Evolutionary conservation across 2,329 filamentous ascomycete genomes (phyloP).

Genomic region (Thielaviopsis punctulata): DNA sequence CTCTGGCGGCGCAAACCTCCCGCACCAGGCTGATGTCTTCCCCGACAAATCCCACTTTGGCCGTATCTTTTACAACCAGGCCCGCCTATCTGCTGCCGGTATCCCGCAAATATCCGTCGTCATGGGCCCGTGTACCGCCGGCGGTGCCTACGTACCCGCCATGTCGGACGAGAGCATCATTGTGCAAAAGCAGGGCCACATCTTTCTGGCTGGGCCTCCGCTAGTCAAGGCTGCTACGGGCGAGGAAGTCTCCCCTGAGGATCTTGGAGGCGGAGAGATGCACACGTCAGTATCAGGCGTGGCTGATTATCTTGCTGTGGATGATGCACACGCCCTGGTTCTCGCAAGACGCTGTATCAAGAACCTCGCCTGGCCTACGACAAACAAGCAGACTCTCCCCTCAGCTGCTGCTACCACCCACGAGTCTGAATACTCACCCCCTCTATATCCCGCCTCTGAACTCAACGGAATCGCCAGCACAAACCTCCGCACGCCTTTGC

Average conservation of each 20-base stretch:
- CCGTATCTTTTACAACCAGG: slow-evolving; percentile 96
- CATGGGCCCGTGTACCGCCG: slow-evolving; percentile 93
- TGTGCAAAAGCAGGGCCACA: slow-evolving; percentile 86
- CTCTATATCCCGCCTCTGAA: slow-evolving; percentile 63
- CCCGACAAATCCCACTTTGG: slow-evolving; percentile 91
- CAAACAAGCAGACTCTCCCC: slow-evolving; percentile 16
- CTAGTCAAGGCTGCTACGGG: slow-evolving; percentile 93
- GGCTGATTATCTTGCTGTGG: slow-evolving; percentile 84
- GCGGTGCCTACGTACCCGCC: slow-evolving; percentile 85
- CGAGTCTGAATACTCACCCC: slow-evolving; percentile 18
- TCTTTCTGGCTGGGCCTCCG: slow-evolving; percentile 88
- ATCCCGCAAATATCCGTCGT: slow-evolving; percentile 91
- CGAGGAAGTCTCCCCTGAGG: slow-evolving; percentile 78
- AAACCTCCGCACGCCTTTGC: slow-evolving; percentile 71
- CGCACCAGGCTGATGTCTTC: slow-evolving; percentile 89
- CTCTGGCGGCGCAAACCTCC: slow-evolving; percentile 86
- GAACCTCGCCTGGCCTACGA: slow-evolving; percentile 75
- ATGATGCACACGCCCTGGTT: slow-evolving; percentile 80
- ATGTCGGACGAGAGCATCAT: slow-evolving; percentile 99
- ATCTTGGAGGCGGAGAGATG: slow-evolving; percentile 75
- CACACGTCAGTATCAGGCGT: slow-evolving; percentile 86
- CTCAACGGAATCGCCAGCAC: slow-evolving; percentile 78
- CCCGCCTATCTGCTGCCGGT: slow-evolving; percentile 71
- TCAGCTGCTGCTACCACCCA: slow-evolving; percentile 21
- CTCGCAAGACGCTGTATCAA: slow-evolving; percentile 68